Conservation (phyloP, 2,329 filamentous ascomycete species). For the Lecanicillium sp. region DNA sequence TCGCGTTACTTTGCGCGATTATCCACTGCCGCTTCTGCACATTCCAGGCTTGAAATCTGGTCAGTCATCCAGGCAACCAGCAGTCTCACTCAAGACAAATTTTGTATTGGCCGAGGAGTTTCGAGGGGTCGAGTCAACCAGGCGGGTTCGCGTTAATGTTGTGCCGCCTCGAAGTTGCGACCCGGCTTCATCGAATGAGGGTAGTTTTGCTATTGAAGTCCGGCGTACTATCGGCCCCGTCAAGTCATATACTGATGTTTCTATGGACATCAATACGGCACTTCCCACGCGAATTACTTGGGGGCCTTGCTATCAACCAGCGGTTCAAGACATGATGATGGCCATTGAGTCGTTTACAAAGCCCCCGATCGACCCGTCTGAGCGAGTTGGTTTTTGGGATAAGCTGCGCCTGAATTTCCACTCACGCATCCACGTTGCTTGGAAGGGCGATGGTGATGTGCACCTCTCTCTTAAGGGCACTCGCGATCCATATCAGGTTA, state of each 20-base stretch:
- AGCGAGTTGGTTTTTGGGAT: conserved; percentile 96
- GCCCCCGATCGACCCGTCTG: conserved; percentile 85
- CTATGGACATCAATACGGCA: conserved; percentile 85
- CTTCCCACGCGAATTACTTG: conserved; percentile 90
- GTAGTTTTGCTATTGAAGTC: conserved; percentile 76
- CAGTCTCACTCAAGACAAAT: conserved; percentile 76
- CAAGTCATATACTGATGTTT: conserved; percentile 92
- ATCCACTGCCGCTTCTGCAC: conserved; percentile 85
- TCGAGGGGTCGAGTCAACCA: conserved; percentile 68
- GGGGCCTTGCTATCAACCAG: conserved; percentile 95
- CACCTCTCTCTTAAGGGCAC: conserved; percentile 87
- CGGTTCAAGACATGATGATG: conserved; percentile 99
- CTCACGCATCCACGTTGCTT: conserved; percentile 78
- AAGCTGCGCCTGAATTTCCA: conserved; percentile 94
- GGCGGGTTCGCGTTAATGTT: conserved; percentile 74
- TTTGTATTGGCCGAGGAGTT: conserved; percentile 96
- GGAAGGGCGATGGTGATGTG: conserved; percentile 94
- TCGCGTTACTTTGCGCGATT: conserved; percentile 79
- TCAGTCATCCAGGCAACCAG: conserved; percentile 72
- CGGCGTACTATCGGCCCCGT: conserved; percentile 87
- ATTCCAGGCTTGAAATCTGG: conserved; percentile 74
- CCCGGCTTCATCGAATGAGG: conserved; percentile 43
- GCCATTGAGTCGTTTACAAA: conserved; percentile 97
- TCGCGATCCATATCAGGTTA: conserved; percentile 87
- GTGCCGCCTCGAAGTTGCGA: conserved; percentile 60